Base-by-base conservation (phyloP, 2,329 filamentous ascomycete species). In the Teratosphaeria gauchensis region DNA sequence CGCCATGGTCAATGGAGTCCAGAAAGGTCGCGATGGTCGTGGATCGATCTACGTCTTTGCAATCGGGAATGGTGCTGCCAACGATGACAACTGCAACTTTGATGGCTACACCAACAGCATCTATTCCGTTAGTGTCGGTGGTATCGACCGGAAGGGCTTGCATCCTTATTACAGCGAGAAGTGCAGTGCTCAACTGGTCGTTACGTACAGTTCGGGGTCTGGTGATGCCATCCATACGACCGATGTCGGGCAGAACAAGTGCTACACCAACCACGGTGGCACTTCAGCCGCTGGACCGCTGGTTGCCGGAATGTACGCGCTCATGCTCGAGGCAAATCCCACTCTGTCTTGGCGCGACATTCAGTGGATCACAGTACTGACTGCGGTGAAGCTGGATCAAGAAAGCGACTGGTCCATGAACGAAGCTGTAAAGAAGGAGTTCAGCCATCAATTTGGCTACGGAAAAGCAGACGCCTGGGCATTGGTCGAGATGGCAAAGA, bases 31-130 rank as follows among this genome's bases (percentile, higher is more conserved):
- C 56, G 80, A 78, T 55, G 90, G 91, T 2, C 84, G 86, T 56
- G 94, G 94, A 8, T 95, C 90, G 31, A 89, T 99, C 64, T 99
- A 91, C 69, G 94, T 99, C 57, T 99, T 99, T 74, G 94, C 94
- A 51, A 92, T 92, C 64, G 94, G 94, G 60, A 99, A 99, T 70
- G 94, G 94, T 59, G 95, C 92, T 9, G 79, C 80, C 3, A 84
- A 79, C 63, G 92, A 89, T 53, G 94, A 99, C 73, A 97, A 99
- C 75, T 99, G 94, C 81, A 99, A 99, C 73, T 99, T 99, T 72
- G 94, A 99, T 71, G 94, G 94, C 46, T 99, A 99, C 75, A 99
- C 94, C 60, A 99, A 99, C 78, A 96, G 92, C 71, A 99, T 99
- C 67, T 99, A 97, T 80, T 96, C 91, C 72, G 94, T 99, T 67